Conservation (phyloP, 495 filamentous ascomycete genomes). For the Penicillium cosmopolitanum region DNA sequence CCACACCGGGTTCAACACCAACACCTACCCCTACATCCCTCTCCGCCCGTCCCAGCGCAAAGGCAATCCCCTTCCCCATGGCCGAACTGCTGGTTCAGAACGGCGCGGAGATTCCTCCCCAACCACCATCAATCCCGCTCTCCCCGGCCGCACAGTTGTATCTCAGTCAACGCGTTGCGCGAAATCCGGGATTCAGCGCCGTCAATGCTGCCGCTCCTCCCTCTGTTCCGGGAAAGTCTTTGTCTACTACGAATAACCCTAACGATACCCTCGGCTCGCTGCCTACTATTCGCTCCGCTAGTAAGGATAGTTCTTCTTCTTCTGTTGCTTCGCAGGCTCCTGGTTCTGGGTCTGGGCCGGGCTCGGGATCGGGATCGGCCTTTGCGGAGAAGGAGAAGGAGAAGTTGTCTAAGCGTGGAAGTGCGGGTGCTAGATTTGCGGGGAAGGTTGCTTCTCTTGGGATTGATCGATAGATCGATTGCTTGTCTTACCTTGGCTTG, state of each 20-base stretch:
- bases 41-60: slow-evolving; percentile 36
- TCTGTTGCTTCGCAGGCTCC: slow-evolving; percentile 31
- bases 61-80: slow-evolving; percentile 70
- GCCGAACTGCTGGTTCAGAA: slow-evolving; percentile 95
- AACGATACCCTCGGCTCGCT: slow-evolving; percentile 50
- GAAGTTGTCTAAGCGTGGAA: slow-evolving; percentile 55
- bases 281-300: slow-evolving; percentile 45
- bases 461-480: slow-evolving; percentile 39
- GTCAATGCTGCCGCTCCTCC: too few species aligned
- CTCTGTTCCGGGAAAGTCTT: too few species aligned
- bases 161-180: slow-evolving; percentile 75
- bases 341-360: slow-evolving; percentile 37
- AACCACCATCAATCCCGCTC: slow-evolving; percentile 75
- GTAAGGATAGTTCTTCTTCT: slow-evolving; percentile 27
- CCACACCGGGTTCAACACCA: slow-evolving; percentile 54
- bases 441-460: slow-evolving; percentile 53
- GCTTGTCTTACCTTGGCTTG: too few species aligned
- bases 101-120: slow-evolving; percentile 80
- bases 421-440: slow-evolving; percentile 52
- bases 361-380: slow-evolving; percentile 10
- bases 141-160: slow-evolving; percentile 78
- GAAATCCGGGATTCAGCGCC: slow-evolving; percentile 30
- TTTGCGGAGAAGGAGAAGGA: slow-evolving; percentile 46
- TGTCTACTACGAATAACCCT: slow-evolving; percentile 3
- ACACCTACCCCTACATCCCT: slow-evolving; percentile 44